Percentiles rank a stretch among this genome's conserved stretches.
Conservation (phyloP, 73 alveolate genomes). For the Uronychia binucleata region DNA sequence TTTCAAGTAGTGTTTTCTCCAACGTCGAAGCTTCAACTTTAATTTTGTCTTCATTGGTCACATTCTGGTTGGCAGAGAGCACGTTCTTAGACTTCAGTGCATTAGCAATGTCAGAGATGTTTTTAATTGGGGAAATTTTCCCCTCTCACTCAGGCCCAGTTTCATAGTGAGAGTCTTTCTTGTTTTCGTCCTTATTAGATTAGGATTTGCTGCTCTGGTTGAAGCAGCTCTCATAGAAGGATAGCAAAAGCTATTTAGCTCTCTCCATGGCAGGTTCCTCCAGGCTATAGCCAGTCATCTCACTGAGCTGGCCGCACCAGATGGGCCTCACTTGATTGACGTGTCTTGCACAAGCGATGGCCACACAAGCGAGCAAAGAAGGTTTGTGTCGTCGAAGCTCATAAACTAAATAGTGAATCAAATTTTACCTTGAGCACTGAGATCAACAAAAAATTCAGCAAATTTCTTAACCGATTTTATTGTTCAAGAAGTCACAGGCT, state of each 20-base stretch:
- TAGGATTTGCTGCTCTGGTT: neutral
- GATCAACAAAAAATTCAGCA: conserved; percentile 55
- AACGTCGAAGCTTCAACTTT: neutral
- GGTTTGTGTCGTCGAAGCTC: conserved; percentile 32
- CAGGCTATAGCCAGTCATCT: neutral
- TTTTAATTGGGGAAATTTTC: neutral
- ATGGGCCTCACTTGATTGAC: conserved; percentile 20
- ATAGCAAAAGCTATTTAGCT: neutral
- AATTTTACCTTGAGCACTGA: conserved; percentile 36
- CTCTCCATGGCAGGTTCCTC: neutral
- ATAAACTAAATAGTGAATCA: too few relatives aligned
- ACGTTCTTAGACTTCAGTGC: neutral
- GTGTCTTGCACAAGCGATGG: conserved; percentile 40
- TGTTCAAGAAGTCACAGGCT: conserved; percentile 17
- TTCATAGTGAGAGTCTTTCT: too few relatives aligned
- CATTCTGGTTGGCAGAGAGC: neutral
- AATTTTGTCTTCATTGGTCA: too few relatives aligned
- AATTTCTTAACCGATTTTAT: conserved; percentile 44
- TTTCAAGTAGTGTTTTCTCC: neutral
- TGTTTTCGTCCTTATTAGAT: neutral
- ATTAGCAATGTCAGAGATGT: neutral
- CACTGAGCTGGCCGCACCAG: conserved; percentile 7
- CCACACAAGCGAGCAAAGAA: conserved; percentile 36
- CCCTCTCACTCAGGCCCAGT: neutral
- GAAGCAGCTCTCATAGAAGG: neutral